Base-by-base conservation (phyloP, 2,329 filamentous ascomycete species). In the Intubia oerlemansii region DNA sequence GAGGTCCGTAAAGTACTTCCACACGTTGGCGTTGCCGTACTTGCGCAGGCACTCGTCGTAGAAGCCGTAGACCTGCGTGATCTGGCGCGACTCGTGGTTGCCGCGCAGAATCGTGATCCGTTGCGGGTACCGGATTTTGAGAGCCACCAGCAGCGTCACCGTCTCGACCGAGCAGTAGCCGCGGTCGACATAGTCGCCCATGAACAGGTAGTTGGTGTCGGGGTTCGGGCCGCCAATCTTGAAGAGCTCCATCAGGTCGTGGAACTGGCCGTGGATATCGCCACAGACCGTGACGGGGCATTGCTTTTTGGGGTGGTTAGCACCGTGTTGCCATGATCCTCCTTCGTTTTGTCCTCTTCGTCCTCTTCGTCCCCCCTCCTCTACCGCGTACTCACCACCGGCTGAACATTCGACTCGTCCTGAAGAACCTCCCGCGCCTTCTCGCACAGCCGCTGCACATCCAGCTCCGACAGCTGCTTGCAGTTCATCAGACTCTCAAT, bases 161-260 rank as follows among this genome's bases (percentile, higher is more conserved):
- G 88, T 95, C 63, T 98, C 88, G 41, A 98, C 82, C 17, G 84
- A 93, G 60, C 95, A 98, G 62, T 93, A 98, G 38, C 88, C 88
- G 60, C 88, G 74, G 53, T 98, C 88, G 46, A 98, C 88, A 48
- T 95, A 98, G 54, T 98, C 88, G 50, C 88, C 84, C 82, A 98
- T 95, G 60, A 95, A 95, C 40, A 95, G 74, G 56, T 95, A 95
- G 61, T 95, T 95, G 48, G 88, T 95, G 54, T 98, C 88, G 40
- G 88, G 88, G 49, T 92, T 93, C 35, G 84, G 82, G 31, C 88
- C 88, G 42, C 88, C 88, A 52, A 98, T 95, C 59, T 91, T 90
- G 67, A 98, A 98, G 30, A 98, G 70, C 58, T 98, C 88, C 82
- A 98, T 95, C 52, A 98, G 57, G 49, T 98, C 88, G 54, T 95